Conservation (phyloP, 73 alveolate genomes). For the Symbiodinium natans region DNA sequence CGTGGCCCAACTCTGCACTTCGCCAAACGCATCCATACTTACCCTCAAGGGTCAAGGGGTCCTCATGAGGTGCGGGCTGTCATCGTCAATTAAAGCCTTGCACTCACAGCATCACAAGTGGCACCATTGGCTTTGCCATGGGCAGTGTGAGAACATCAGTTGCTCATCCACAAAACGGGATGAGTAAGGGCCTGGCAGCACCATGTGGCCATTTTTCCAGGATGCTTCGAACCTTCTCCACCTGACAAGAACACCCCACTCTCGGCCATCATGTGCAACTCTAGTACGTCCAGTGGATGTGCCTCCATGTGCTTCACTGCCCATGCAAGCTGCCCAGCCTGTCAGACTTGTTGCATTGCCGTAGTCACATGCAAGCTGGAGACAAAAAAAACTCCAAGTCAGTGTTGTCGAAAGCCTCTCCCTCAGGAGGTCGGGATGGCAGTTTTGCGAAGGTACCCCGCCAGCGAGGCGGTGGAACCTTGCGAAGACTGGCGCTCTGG, state of each 20-base stretch:
- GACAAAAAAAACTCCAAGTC: too few relatives aligned
- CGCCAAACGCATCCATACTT: too few relatives aligned
- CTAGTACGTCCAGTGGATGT: too few relatives aligned
- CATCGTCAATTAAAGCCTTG: slow-evolving; percentile 53
- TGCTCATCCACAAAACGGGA: too few relatives aligned
- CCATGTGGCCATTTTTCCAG: slow-evolving; percentile 57
- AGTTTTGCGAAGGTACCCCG: slow-evolving; percentile 24
- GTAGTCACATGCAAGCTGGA: too few relatives aligned
- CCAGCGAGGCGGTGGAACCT: slow-evolving; percentile 74
- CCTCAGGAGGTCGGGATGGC: neutral
- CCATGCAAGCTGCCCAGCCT: slow-evolving; percentile 63
- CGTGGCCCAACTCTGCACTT: too few relatives aligned
- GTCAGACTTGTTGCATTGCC: neutral
- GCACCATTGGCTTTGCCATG: neutral
- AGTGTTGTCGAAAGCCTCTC: neutral
- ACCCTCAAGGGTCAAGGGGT: too few relatives aligned
- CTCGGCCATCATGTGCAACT: neutral
- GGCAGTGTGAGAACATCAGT: neutral
- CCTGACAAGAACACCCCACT: neutral
- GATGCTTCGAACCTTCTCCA: slow-evolving; percentile 40
- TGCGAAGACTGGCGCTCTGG: neutral
- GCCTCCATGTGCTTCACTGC: slow-evolving; percentile 70
- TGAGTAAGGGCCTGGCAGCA: neutral
- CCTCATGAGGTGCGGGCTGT: neutral
- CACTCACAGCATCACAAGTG: neutral